phyloP scores from a whole-genome alignment of 169 alveolate genomes.

The Plasmodium adleri region DNA sequence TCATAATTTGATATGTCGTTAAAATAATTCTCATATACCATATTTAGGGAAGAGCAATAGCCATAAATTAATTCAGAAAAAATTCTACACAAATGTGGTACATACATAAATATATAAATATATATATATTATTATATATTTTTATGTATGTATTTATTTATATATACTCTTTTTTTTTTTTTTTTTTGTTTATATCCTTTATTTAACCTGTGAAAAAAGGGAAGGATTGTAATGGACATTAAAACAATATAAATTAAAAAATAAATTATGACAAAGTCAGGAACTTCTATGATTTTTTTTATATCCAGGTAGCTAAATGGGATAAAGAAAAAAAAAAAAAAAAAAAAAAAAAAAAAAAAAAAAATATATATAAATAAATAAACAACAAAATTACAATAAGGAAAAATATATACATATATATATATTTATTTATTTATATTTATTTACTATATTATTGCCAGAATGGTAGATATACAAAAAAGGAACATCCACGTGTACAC shows the following conservation, averaged over 20 bases:
- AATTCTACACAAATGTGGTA: conserved; percentile 16
- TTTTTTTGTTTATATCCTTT: neutral
- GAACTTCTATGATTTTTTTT: neutral
- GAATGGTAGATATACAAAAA: conserved; percentile 4
- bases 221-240: conserved; percentile 61
- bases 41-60: conserved; percentile 55
- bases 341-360: neutral
- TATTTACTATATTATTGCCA: conserved; percentile 21
- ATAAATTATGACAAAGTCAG: conserved; percentile 41
- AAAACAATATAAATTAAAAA: conserved; percentile 27
- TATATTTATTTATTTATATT: neutral
- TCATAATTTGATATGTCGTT: conserved; percentile 38
- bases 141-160: neutral
- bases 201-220: conserved; percentile 57
- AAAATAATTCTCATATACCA: conserved; percentile 39
- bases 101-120: neutral
- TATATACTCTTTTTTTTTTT: neutral
- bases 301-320: conserved; percentile 15
- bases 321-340: neutral
- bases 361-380: neutral
- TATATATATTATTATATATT: neutral
- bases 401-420: neutral
- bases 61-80: conserved; percentile 60
- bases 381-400: neutral
- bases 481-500: conserved; percentile 30